phyloP scores from a whole-genome alignment of 106 monocot species.

The Platanthera guangdongensis region DNA sequence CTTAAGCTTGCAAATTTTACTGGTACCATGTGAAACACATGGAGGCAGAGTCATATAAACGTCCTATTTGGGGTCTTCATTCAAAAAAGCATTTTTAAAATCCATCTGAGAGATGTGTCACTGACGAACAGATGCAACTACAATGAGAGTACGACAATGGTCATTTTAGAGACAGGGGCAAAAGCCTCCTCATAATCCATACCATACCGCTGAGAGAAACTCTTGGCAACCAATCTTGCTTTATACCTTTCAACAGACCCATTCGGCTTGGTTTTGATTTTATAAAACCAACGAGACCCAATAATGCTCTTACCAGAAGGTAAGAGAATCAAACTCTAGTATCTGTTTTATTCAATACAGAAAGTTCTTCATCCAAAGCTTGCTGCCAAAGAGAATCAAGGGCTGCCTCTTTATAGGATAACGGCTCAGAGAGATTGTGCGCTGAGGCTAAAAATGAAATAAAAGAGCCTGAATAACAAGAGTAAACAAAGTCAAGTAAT shows the following conservation, averaged over 20 bases:
- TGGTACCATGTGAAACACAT: background rate
- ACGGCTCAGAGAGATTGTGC: background rate
- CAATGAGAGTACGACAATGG: no score
- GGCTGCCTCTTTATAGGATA: background rate
- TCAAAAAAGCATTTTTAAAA: background rate
- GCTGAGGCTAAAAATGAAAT: background rate
- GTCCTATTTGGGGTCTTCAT: background rate
- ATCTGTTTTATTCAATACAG: background rate
- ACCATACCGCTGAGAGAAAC: no score
- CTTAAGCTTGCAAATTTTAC: background rate
- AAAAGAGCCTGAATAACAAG: background rate
- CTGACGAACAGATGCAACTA: no score
- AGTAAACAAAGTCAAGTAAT: background rate
- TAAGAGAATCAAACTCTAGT: background rate
- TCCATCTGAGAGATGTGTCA: no score
- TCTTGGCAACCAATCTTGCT: background rate
- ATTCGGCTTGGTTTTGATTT: background rate
- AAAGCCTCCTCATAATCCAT: background rate
- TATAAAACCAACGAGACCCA: background rate
- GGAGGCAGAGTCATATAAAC: background rate
- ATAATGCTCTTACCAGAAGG: background rate
- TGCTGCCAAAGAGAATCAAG: background rate
- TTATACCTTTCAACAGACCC: background rate
- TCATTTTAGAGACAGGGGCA: no score
- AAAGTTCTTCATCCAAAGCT: background rate